Evolutionary conservation across 2,329 filamentous ascomycete genomes (phyloP), one percentile per base, ranked within the genome.

Genomic region (Aotearoamyces nothofagi): DNA sequence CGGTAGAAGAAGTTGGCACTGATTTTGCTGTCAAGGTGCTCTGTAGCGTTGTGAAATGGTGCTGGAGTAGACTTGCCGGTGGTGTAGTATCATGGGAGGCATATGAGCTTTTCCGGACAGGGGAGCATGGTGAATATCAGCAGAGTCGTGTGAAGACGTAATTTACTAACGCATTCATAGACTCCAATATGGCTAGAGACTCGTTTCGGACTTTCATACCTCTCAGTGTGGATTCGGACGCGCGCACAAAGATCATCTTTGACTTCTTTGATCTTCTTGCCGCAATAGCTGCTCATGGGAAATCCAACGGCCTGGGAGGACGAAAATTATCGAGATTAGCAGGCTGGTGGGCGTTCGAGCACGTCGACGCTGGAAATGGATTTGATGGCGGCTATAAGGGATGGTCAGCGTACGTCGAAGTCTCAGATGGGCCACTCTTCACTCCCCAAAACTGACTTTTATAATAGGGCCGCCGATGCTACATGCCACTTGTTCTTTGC

Each of bases 301-400:
- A 96, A 58, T 73, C 63, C 31, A 98, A 98, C 51, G 90, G 90
- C 24, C 70, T 98, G 38, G 82, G 84, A 35, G 90, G 90, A 15
- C 74, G 86, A 39, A 96, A 96, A 53, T 66, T 98, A 31, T 96
- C 90, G 7, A 72, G 90, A 40, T 82, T 92, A 66, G 90, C 87
- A 22, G 84, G 86, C 25, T 98, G 90, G 90, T 98, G 90, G 90
- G 84, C 87, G 1, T 98, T 98, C 50, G 87, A 94, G 46, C 82
- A 92, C 41, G 69, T 64, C 26, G 86, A 96, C 49, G 74, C 74
- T 5, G 80, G 79, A 23, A 87, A 79, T 49, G 90, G 90, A 10
- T 98, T 98, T 43, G 90, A 96, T 41, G 82, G 82, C 22, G 86
- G 87, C 31, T 98, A 98, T 55, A 81, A 79, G 47, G 71, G 72